Evolutionary conservation across 2,329 filamentous ascomycete species (phyloP).

Genomic region (Ceratocystis papillata): DNA sequence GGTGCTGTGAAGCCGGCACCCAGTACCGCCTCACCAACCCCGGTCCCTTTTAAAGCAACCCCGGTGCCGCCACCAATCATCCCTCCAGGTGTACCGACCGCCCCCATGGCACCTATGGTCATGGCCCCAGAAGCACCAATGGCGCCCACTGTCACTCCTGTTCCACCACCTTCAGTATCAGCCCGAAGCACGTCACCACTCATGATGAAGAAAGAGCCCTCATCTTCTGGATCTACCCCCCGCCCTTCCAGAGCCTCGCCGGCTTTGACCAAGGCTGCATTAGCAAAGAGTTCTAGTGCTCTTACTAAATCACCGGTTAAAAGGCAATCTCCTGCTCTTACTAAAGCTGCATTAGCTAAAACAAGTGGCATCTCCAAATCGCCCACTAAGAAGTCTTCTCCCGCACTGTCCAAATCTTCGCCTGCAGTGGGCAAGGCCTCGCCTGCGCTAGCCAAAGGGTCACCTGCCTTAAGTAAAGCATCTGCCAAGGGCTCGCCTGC

Average conservation of each 20-base stretch:
- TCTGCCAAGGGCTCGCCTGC: constrained; percentile 19
- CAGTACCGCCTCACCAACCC: constrained; percentile 15
- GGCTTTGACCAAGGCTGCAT: constrained; percentile 16
- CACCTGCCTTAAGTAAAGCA: constrained; percentile 18
- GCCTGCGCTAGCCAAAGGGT: constrained; percentile 16
- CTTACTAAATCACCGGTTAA: constrained; percentile 13
- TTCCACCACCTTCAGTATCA: constrained; percentile 13
- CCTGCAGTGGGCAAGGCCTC: constrained; percentile 16
- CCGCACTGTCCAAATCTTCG: constrained; percentile 14
- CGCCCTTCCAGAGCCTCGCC: constrained; percentile 17
- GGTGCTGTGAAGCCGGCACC: constrained; percentile 14
- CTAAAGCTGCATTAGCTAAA: constrained; percentile 21
- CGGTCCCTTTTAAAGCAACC: constrained; percentile 17
- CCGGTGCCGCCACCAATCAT: constrained; percentile 23
- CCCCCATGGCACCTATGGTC: constrained; percentile 20
- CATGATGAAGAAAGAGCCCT: constrained; percentile 21
- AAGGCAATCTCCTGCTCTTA: constrained; percentile 21
- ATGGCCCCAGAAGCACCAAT: constrained; percentile 23
- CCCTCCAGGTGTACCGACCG: constrained; percentile 7
- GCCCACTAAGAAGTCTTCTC: constrained; percentile 21
- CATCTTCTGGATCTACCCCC: constrained; percentile 8
- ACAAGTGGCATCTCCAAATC: constrained; percentile 20
- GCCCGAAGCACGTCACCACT: constrained; percentile 19
- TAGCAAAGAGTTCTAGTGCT: background rate
- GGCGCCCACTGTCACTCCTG: constrained; percentile 11